Evolutionary conservation across 1,284 basidiomycete genomes (phyloP), one percentile per base, ranked within the genome.

Genomic region (Taiwanofungus camphoratus): DNA sequence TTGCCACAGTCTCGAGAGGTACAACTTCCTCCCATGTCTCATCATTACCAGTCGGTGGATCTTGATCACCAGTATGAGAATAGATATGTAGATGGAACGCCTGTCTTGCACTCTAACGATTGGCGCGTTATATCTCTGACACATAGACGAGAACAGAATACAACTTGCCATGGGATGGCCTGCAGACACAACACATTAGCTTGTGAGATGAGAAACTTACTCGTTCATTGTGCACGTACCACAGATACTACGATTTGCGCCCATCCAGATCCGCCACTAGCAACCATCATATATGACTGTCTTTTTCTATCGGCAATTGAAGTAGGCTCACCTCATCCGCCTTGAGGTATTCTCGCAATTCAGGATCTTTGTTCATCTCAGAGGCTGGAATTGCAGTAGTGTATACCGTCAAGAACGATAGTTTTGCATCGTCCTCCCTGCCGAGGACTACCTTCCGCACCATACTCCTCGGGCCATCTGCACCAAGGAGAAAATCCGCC

Each of bases 401-500:
- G 39, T 56, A 56, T 18, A 53, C 45, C 12, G 54, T 42, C 33
- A 55, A 40, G 2, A 46, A 52, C 11, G 46, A 50, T 3, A 38
- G 39, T 44, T 45, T 37, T 8, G 49, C 46, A 8, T 52, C 35
- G n/a, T 54, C 49, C 7, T 42, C 50, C 3, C 49, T 38, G 19
- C 42, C 50, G 16, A 54, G 46, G 11, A 69, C 54, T 3, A 57
- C 50, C 12, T 58, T 48, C 18, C 65, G 58, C 19, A 65, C 57
- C 5, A 51, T 36, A 24, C 60, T 62, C 29, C 54, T 59, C 39
- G 62, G 61, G 7, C 68, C 67, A 41, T 71, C 69, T 2, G 69
- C 67, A 19, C 68, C 69, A 27, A 71, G 55, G 46, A 71, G 54
- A 29, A 70, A 57, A 49, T 71, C 69, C 11, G 64, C 63, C 9